Percentiles rank a stretch among this genome's conserved stretches.
These are phyloP conservation scores for Candida taoyuanica DNA, from an alignment of 805 yeast species.

Conservation along the genomic window DNA sequence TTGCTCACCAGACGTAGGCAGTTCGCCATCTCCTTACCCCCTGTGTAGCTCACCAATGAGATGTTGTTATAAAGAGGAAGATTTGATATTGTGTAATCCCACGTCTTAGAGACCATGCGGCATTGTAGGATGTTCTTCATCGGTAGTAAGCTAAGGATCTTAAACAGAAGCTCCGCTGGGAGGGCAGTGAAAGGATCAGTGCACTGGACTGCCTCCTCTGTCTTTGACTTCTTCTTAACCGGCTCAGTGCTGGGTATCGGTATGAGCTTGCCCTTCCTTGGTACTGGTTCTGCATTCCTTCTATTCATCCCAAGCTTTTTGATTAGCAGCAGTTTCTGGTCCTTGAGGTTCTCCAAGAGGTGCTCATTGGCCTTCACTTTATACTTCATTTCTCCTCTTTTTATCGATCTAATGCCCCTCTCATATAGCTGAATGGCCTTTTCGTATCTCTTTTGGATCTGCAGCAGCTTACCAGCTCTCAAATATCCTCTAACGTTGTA, in stretches of 20 bases:
- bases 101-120: conserved; percentile 13
- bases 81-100: conserved; percentile 14
- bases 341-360: conserved; percentile 9
- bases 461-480: conserved; percentile 16
- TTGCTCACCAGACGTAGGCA: conserved; percentile 14
- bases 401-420: conserved; percentile 12
- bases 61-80: conserved; percentile 18
- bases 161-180: conserved; percentile 12
- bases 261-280: conserved; percentile 6
- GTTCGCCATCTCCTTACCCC: conserved; percentile 14
- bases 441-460: conserved; percentile 2
- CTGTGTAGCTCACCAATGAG: conserved; percentile 8
- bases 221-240: not conserved
- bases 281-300: not conserved
- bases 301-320: not conserved
- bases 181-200: conserved; percentile 8
- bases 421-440: conserved; percentile 11
- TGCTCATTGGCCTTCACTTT: conserved; percentile 14
- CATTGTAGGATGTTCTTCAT: conserved; percentile 9
- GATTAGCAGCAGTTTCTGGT: conserved; percentile 4
- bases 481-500: conserved; percentile 25
- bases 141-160: conserved; percentile 3
- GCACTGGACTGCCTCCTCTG: not conserved
- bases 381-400: conserved; percentile 11
- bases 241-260: conserved; percentile 5